Evolutionary conservation across 306 rosid species (phyloP), one percentile per base, ranked within the genome.

Genomic region (Cucurbita maxima): DNA sequence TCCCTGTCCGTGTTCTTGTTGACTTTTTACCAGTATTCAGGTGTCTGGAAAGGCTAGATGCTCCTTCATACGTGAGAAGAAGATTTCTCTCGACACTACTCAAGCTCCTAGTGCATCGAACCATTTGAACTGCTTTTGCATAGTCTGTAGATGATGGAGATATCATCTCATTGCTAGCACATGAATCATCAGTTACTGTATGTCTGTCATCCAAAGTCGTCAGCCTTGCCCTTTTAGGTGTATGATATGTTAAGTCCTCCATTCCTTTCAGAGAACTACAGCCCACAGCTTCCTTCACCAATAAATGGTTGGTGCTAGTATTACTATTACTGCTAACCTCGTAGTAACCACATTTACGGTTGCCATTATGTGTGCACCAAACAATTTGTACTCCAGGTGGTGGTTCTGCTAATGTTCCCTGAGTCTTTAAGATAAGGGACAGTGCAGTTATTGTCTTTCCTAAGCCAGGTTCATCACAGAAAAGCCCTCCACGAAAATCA

Each of bases 401-500:
- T 18, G 96, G 91, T 36, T 85, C 84, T 64, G 95, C 91, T 81
- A 86, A 78, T 13, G 83, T 85, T 76, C 97, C 95, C 58, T 79
- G 95, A 10, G 97, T 86, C 89, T 94, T 94, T 79, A 88, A 60
- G 76, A 90, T 86, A 58, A 94, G 95, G 67, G 98, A 87, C 66
- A 94, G 92, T 58, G 96, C 86, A 34, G 97, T 94, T 77, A 94
- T 90, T 43, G 98, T 94, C 92, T 94, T 94, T 57, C 98, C 98
- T 86, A 94, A 83, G 76, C 98, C 97, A 58, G 98, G 98, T 78
- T 94, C 98, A 61, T 94, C 98, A 77, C 98, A 94, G 63, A 94
- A 94, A 91, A 94, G 78, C 70, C 98, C 98, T 81, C 98, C 98
- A 52, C 80, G 84, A 69, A 94, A 94, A 83, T 94, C 98, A 77